phyloP scores from a whole-genome alignment of 208 protist genomes.

The Trypanosoma lewisi region DNA sequence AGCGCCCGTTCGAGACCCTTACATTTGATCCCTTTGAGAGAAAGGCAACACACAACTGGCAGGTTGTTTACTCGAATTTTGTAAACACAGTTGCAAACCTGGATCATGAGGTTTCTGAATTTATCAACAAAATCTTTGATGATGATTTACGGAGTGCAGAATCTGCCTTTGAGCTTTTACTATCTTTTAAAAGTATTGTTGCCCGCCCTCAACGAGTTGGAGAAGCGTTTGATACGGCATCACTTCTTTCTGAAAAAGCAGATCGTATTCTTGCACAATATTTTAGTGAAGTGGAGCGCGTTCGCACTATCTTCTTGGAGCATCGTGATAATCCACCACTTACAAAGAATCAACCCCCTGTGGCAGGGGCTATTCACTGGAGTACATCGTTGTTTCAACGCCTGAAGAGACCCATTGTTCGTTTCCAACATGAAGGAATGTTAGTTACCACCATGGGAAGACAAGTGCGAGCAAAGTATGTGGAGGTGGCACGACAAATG shows the following conservation, averaged over 20 bases:
- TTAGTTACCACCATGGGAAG: conserved; percentile 87
- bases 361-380: conserved; percentile 97
- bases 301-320: conserved; percentile 91
- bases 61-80: conserved; percentile 92
- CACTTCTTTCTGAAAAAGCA: conserved; percentile 94
- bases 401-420: conserved; percentile 96
- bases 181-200: conserved; percentile 95
- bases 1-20: conserved; percentile 93
- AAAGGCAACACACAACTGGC: conserved; percentile 89
- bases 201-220: conserved; percentile 71
- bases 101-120: conserved; percentile 92
- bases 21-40: conserved; percentile 97
- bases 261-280: conserved; percentile 96
- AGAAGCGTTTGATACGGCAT: conserved; percentile 86
- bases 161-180: conserved; percentile 96
- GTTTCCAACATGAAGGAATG: conserved; percentile 94
- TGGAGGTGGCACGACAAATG: conserved; percentile 92
- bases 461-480: conserved; percentile 91
- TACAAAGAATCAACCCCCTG: conserved; percentile 96
- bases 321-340: conserved; percentile 91
- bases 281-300: conserved; percentile 89
- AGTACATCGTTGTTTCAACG: conserved; percentile 95
- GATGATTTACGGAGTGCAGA: conserved; percentile 96
- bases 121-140: conserved; percentile 98
- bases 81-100: conserved; percentile 90